Percentiles rank a stretch among this genome's conserved stretches.
Conservation (phyloP, 306 rosid species). For the Nissolia schottii region DNA sequence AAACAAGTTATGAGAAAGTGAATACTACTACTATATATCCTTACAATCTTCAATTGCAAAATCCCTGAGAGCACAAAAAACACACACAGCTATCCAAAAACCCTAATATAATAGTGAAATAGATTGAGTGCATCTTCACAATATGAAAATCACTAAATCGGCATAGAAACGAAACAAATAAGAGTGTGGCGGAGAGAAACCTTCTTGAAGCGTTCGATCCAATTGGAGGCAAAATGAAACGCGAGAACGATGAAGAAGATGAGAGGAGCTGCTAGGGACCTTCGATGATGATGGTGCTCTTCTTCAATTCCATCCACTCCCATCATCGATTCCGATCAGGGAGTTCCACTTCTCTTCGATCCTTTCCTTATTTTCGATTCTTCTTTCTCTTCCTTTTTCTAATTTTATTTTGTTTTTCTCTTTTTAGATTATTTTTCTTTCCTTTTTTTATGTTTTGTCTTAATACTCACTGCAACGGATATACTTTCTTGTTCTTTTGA, state of each 20-base stretch:
- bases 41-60: neutral
- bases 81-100: neutral
- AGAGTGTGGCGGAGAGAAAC: no score
- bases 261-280: conserved; percentile 57
- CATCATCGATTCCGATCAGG: conserved; percentile 22
- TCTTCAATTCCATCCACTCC: conserved; percentile 31
- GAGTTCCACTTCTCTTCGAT: neutral
- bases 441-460: no score
- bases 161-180: no score
- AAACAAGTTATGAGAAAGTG: neutral
- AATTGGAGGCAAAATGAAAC: conserved; percentile 52
- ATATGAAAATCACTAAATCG: no score
- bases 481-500: no score
- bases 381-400: neutral
- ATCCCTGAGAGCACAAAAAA: neutral
- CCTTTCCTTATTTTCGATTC: neutral
- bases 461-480: no score
- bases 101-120: neutral
- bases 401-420: no score
- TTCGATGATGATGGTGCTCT: no score
- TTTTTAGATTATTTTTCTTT: no score
- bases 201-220: conserved; percentile 57
- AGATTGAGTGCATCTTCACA: neutral
- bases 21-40: neutral
- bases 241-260: conserved; percentile 49